Evolutionary conservation across 1,139 yeast genomes (phyloP).

Genomic region (Zygosaccharomyces pseudobailii): DNA sequence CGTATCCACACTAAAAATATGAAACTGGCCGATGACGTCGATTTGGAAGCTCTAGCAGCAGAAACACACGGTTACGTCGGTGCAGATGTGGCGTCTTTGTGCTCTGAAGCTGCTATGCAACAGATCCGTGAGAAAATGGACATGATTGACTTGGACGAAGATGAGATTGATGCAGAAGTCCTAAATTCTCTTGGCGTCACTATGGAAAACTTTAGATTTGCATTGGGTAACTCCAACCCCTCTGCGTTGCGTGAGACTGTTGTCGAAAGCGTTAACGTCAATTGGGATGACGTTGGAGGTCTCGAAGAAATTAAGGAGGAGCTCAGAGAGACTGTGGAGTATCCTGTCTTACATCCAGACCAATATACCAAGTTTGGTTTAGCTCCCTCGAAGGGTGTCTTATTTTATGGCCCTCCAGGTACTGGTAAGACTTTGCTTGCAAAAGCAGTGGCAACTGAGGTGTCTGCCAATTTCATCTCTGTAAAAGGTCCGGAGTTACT

Average conservation of each 20-base stretch:
- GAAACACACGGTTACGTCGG: conserved; percentile 99
- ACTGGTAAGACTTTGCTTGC: conserved; percentile 98
- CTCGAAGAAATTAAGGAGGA: conserved; percentile 92
- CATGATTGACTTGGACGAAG: conserved; percentile 93
- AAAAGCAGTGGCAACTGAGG: conserved; percentile 97
- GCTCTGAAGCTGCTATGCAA: conserved; percentile 98
- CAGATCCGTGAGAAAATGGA: conserved; percentile 99
- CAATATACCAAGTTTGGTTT: conserved; percentile 97
- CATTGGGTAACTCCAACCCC: conserved; percentile 96
- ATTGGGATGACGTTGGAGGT: conserved; percentile 86
- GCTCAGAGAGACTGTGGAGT: conserved; percentile 97
- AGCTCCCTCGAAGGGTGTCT: conserved; percentile 96
- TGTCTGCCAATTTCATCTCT: conserved; percentile 91
- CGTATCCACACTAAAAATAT: conserved; percentile 94
- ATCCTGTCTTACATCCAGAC: conserved; percentile 97
- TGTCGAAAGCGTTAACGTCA: conserved; percentile 95
- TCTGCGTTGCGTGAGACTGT: conserved; percentile 99
- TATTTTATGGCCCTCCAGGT: conserved; percentile 99
- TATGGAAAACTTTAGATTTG: conserved; percentile 97
- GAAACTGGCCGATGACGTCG: conserved; percentile 94
- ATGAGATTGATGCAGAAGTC: conserved; percentile 92
- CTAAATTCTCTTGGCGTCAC: conserved; percentile 96
- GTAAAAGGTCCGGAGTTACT: conserved; percentile 96
- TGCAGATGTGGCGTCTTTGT: conserved; percentile 87
- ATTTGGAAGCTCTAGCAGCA: conserved; percentile 83